These are phyloP conservation scores for Diaporthe destruens DNA, from an alignment of 2,329 filamentous ascomycete genomes.

Conservation along the genomic window DNA sequence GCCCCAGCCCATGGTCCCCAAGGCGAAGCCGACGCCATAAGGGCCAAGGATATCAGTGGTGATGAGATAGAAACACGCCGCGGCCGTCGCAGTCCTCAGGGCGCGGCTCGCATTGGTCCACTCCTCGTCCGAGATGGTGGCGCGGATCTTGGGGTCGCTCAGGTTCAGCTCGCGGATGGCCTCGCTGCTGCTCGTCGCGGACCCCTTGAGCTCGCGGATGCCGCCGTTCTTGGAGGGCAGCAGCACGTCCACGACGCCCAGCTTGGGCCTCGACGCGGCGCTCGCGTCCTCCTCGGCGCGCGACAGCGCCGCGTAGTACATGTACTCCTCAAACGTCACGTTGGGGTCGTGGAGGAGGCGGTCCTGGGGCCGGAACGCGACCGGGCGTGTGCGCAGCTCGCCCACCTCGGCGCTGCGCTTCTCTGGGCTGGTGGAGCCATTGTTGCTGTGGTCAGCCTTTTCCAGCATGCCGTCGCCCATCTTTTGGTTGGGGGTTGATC, in stretches of 20 bases:
- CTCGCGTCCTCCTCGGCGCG: slow-evolving; percentile 37
- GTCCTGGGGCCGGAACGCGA: slow-evolving; percentile 36
- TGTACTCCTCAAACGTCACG: slow-evolving; percentile 41
- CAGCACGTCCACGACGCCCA: slow-evolving; percentile 35
- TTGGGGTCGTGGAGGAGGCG: slow-evolving; percentile 39
- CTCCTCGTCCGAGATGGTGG: slow-evolving; percentile 36
- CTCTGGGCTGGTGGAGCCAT: slow-evolving; percentile 5
- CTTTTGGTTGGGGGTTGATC: neutral
- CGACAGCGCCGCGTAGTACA: slow-evolving; percentile 40
- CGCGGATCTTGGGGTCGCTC: slow-evolving; percentile 35
- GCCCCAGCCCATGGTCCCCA: slow-evolving; percentile 46
- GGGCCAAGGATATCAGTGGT: slow-evolving; percentile 60
- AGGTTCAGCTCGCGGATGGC: slow-evolving; percentile 39
- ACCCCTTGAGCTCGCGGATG: slow-evolving; percentile 30
- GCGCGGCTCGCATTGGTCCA: slow-evolving; percentile 49
- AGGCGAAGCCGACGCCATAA: slow-evolving; percentile 51
- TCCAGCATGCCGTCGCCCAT: slow-evolving; percentile 17
- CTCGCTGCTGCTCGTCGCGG: slow-evolving; percentile 14
- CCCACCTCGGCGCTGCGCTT: slow-evolving; percentile 27
- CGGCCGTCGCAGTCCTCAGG: slow-evolving; percentile 57
- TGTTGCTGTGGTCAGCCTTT: slow-evolving; percentile 9
- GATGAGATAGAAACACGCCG: slow-evolving; percentile 60
- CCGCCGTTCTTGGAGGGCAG: slow-evolving; percentile 33
- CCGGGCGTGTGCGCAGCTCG: slow-evolving; percentile 9
- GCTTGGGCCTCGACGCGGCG: slow-evolving; percentile 3